Base-by-base conservation (phyloP, 2,329 filamentous ascomycete species). In the Fusarium nurragi region DNA sequence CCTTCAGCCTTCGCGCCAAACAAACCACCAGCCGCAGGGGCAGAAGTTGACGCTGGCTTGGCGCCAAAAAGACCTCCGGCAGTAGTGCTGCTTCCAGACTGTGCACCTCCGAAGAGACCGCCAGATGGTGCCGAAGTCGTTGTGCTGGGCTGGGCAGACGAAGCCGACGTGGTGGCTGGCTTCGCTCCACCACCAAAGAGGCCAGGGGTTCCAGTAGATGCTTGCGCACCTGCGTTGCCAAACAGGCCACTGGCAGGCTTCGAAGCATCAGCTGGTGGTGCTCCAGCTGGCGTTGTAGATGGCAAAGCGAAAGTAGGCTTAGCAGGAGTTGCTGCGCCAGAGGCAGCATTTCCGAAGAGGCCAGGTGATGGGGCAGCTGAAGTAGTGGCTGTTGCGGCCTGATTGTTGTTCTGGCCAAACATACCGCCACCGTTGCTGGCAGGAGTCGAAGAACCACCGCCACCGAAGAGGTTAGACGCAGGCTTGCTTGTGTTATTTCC, bases 251-350 rank as follows among this genome's bases (percentile, higher is more conserved):
- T 47, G 6, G 67, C 61, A 50, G 75, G 64, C 55, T 75, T 75
- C 12, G 74, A 66, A 21, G 71, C 63, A 51, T 76, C 78, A 6
- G 77, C 70, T 1, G 84, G 83, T 53, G 84, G 84, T n/a, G 81
- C 80, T 32, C 84, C 84, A 21, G 84, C 84, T 16, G 84, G 84
- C 32, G 84, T 86, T 4, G 84, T 86, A 18, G 84, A 86, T 51
- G 78, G 76, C 30, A 84, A 68, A n/a, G 74, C 67, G 53, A 85
- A 80, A 50, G 78, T 59, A 16, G 83, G 79, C 72, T 85, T 86
- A n/a, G 77, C 76, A 22, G 77, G 74, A 46, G 79, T 78, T 19
- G 77, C 72, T 21, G 79, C 65, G 16, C 60, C 71, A 32, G 72
- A 70, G 39, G 69, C 48, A 25, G 68, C 45, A 16, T 58, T 68